Base-by-base conservation (phyloP, 2,329 filamentous ascomycete species). In the Phyllachora maydis region DNA sequence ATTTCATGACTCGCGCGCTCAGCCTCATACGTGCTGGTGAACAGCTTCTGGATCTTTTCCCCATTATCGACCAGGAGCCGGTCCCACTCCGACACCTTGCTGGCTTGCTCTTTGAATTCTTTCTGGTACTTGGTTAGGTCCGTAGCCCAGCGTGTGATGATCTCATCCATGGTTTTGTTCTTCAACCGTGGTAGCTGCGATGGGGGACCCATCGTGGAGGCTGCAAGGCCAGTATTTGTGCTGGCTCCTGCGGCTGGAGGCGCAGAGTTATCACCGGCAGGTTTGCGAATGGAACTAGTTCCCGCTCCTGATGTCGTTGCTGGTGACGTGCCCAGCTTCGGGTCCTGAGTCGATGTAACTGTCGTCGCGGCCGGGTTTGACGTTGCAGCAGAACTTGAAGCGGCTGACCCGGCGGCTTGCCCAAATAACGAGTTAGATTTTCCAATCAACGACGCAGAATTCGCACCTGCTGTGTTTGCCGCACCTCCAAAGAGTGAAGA, bases 131-230 rank as follows among this genome's bases (percentile, higher is more conserved):
- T 90, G 25, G 82, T 76, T 23, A 98, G 57, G 41, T 95, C 88
- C 0, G 82, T 81, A 2, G 88, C 88, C 88, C 88, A 98, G 16
- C 82, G 71, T 4, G 81, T 93, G 34, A 98, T 82, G 32, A 98
- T 93, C 45, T 98, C 88, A 41, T 98, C 88, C 77, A 98, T 93
- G 1, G 85, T 92, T 54, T 92, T 95, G 49, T 93, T 92, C 57
- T 92, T 92, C 18, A 98, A 59, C 14, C 88, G 74, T 4, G 85
- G 88, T 38, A 90, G 69, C 27, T 82, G 73, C 10, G 88, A 85
- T 3, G 72, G 56, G 2, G 83, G 81, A 0, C 83, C 83, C 16
- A 67, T 59, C 4, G 78, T 91, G 2, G 82, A 90, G 14, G 71
- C 67, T 11, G 67, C 69, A 23, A 85, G 50, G 14, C 48, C 33